Evolutionary conservation across 306 rosid species (phyloP).

Genomic region (Macrotyloma uniflorum): DNA sequence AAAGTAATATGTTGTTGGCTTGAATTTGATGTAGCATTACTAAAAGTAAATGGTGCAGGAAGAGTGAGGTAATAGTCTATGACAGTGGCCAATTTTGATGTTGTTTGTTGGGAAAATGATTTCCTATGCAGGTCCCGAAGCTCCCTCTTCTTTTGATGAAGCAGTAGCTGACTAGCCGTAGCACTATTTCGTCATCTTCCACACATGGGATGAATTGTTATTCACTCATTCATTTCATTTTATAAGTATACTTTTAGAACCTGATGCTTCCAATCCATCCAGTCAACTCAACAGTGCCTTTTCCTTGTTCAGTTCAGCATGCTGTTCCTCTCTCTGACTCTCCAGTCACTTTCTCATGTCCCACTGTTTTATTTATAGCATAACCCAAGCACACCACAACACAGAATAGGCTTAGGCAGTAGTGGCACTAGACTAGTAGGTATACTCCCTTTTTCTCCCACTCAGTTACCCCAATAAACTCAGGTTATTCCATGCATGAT

Average conservation of each 20-base stretch:
- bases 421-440: background rate
- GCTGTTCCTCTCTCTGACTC: background rate
- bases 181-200: too few species aligned
- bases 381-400: background rate
- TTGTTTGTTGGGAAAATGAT: conserved; percentile 1
- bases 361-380: background rate
- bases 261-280: too few species aligned
- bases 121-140: conserved; percentile 19
- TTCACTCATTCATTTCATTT: too few species aligned
- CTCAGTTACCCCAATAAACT: background rate
- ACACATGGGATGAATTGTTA: too few species aligned
- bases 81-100: too few species aligned
- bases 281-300: background rate
- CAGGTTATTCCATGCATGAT: background rate
- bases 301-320: background rate
- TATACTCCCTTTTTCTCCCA: too few species aligned
- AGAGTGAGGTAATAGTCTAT: background rate
- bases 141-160: conserved; percentile 32
- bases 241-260: too few species aligned
- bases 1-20: background rate
- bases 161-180: too few species aligned
- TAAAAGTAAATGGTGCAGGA: background rate
- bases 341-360: background rate
- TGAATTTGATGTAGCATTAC: background rate
- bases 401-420: background rate